Base-by-base conservation (phyloP, 2,329 filamentous ascomycete species). In the Amylocarpus encephaloides region DNA sequence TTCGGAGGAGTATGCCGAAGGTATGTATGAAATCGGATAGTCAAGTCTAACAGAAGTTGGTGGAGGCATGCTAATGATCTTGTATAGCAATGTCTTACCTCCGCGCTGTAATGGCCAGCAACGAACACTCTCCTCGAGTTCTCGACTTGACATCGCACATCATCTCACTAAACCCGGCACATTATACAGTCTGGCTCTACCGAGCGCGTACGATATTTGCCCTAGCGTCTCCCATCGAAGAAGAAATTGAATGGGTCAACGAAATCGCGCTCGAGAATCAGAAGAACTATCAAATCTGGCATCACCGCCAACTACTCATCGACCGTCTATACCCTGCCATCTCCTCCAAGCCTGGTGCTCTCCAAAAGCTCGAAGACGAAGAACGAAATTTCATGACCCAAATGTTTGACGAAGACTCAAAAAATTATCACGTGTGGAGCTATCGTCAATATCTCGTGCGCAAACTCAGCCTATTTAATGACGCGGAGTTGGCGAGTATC, bases 251-350 rank as follows among this genome's bases (percentile, higher is more conserved):
- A 39, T 98, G 92, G 90, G 76, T 98, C 46, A 94, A 96, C 69
- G 74, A 81, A 10, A 82, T 93, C 26, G 88, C 92, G 10, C 74
- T 95, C 46, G 76, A 80, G 50, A 85, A 95, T 67, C 82, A 94
- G 63, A 98, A 98, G 70, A 98, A 97, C 72, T 98, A 98, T 72
- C 93, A 98, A 71, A 98, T 98, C 68, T 98, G 93, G 88, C 82
- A 85, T 66, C 82, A 85, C 62, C 77, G 82, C 22, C 80, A 85
- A 67, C 71, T 83, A n/a, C 72, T 86, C 30, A 72, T 85, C 46
- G 79, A 85, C 59, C 67, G 76, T 56, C 72, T 80, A 61, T 74
- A 74, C 62, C 69, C 74, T 59, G 68, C 79, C 70, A 87, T 80
- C 72, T 84, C 71, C 67, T 77, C 59, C 66, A 82, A 74, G 66